Evolutionary conservation across 1,284 basidiomycete species (phyloP), one percentile per base, ranked within the genome.

Genomic region (Xerocomus tenax): DNA sequence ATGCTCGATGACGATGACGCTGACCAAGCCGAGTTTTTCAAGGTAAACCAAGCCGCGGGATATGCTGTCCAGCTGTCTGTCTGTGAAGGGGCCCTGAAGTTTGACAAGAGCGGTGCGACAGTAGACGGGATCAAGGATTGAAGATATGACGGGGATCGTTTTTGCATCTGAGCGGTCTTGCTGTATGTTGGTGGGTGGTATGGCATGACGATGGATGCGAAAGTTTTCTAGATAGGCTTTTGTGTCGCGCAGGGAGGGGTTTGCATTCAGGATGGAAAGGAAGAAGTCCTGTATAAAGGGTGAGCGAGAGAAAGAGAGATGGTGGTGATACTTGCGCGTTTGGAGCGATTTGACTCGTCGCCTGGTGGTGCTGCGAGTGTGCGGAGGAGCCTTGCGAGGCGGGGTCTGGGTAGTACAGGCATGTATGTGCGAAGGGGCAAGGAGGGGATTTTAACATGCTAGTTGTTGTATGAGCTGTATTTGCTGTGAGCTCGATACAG

Each of bases 41-140:
- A 99, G 81, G 64, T 97, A 92, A 44, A 93, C 87, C 73, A 99
- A 81, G 42, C 96, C 96, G 38, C 88, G 82, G 26, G 89, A 84
- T 57, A 99, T 91, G 63, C 91, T 94, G 57, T 93, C 87, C 51
- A 98, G 82, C 66, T 98, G 96, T 10, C 84, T 78, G 68, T 96
- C 87, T n/a, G 83, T 90, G 68, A 98, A 98, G 1, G 96, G 96
- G 3, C 95, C 92, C 68, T 98, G 96, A 12, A 98, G 75, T 69
- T 98, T 98, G 64, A 99, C 94, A 8, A 99, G 81, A 1, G 93
- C 93, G 1, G 91, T 92, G 51, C 89, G 85, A 39, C 82, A 76
- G 58, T 81, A 76, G 44, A 91, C 79, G 5, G 91, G 91, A 63
- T 92, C 78, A 21, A 97, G 74, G 50, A 97, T 86, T n/a, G 86